These are phyloP conservation scores for Acacia acuminata DNA, from an alignment of 306 rosid genomes.

Conservation along the genomic window DNA sequence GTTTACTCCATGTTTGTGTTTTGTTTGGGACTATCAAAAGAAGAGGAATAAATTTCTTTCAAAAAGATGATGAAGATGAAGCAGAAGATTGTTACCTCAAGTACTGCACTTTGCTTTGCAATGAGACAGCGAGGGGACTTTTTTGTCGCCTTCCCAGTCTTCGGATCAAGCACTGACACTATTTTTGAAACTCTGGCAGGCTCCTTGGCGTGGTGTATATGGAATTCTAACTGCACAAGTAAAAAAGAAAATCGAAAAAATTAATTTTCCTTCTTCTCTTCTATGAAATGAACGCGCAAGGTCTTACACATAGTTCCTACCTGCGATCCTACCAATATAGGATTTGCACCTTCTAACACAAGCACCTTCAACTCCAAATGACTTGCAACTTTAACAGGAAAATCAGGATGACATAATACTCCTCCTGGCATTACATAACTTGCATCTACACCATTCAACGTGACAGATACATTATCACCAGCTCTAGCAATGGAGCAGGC, in stretches of 20 bases:
- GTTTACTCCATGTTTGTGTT: neutral
- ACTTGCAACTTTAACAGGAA: constrained; percentile 71
- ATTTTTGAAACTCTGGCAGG: constrained; percentile 76
- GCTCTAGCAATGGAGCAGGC: constrained; percentile 81
- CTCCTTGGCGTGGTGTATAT: constrained; percentile 85
- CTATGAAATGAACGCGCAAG: neutral
- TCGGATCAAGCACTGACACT: constrained; percentile 72
- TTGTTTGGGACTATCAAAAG: neutral
- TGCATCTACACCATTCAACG: constrained; percentile 74
- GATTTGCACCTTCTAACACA: constrained; percentile 78
- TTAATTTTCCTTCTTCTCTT: neutral
- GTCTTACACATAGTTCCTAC: constrained; percentile 39
- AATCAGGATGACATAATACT: constrained; percentile 92
- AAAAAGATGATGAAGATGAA: neutral
- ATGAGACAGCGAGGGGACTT: constrained; percentile 84
- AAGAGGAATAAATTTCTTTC: neutral
- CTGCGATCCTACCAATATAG: constrained; percentile 86
- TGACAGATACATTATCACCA: constrained; percentile 85
- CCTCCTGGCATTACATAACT: constrained; percentile 79
- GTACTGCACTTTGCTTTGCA: constrained; percentile 82
- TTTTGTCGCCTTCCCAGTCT: constrained; percentile 84
- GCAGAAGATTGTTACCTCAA: constrained; percentile 58
- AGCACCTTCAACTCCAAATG: constrained; percentile 87
- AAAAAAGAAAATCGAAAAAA: neutral
- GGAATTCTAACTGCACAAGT: constrained; percentile 78